Conservation (phyloP, 768 basidiomycete genomes). For the Mycena belliarum region DNA sequence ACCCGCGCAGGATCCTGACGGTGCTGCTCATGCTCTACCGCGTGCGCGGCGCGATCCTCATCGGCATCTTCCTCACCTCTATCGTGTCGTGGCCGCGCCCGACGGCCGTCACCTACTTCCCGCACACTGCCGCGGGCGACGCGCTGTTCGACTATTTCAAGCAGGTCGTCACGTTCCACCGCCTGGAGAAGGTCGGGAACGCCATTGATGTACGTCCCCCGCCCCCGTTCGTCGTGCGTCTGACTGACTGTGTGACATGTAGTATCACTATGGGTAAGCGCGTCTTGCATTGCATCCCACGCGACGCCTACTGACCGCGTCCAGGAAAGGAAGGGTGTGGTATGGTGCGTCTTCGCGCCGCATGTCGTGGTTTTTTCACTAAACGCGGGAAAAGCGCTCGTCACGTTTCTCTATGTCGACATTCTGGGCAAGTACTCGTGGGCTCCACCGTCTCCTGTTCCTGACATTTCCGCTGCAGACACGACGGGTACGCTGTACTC, state of each 20-base stretch:
- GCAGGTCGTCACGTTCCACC: conserved; percentile 76
- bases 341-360: conserved; percentile 46
- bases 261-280: conserved; percentile 51
- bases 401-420: conserved; percentile 90
- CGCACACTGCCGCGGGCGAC: conserved; percentile 66
- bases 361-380: neutral
- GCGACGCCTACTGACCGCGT: conserved; percentile 4
- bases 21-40: conserved; percentile 83
- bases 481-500: conserved; percentile 79
- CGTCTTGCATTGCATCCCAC: too few relatives aligned
- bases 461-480: too few relatives aligned
- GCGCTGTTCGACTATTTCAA: conserved; percentile 83
- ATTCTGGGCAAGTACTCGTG: too few relatives aligned
- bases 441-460: too few relatives aligned
- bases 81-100: conserved; percentile 86
- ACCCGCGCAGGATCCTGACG: conserved; percentile 59
- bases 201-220: conserved; percentile 58
- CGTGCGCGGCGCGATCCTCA: conserved; percentile 78
- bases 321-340: conserved; percentile 75
- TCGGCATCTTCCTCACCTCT: conserved; percentile 82
- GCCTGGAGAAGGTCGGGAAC: conserved; percentile 59
- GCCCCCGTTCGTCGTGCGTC: neutral
- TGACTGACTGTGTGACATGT: conserved; percentile 1
- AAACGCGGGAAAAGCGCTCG: conserved; percentile 39
- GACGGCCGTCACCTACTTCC: conserved; percentile 80